Percentiles rank a stretch among this genome's conserved stretches.
phyloP scores from a whole-genome alignment of 2,329 filamentous ascomycete genomes.

The Periconia digitata region DNA sequence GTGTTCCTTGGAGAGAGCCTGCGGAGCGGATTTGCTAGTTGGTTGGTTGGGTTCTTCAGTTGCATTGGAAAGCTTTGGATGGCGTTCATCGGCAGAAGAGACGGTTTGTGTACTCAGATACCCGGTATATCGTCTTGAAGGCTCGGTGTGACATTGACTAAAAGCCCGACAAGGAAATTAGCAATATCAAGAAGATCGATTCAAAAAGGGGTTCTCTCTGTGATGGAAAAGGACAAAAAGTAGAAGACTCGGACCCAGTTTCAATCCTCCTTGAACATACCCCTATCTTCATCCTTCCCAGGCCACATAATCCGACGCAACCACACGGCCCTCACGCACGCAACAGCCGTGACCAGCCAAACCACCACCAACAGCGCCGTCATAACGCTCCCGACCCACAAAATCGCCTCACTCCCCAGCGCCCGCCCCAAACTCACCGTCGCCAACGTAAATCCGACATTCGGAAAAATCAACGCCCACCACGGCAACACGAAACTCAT shows the following conservation, averaged over 20 bases:
- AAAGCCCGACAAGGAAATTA: no score
- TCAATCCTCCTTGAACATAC: slow-evolving; percentile 16
- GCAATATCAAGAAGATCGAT: no score
- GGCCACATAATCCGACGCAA: slow-evolving; percentile 58
- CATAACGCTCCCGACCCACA: slow-evolving; percentile 57
- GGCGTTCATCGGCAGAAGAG: no score
- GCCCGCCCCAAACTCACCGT: slow-evolving; percentile 60
- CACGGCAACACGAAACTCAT: slow-evolving; percentile 43
- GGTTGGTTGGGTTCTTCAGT: not conserved
- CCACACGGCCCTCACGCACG: slow-evolving; percentile 54
- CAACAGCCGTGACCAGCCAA: slow-evolving; percentile 57
- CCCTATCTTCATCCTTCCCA: slow-evolving; percentile 45
- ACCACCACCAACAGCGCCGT: slow-evolving; percentile 57
- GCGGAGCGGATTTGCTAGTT: slow-evolving; percentile 38
- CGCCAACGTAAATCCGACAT: slow-evolving; percentile 63
- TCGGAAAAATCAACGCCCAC: slow-evolving; percentile 69
- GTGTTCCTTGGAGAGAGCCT: slow-evolving; percentile 76
- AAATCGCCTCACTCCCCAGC: slow-evolving; percentile 55
- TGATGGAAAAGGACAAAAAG: no score
- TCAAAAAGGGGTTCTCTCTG: no score
- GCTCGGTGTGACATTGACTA: no score
- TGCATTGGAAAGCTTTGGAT: not conserved
- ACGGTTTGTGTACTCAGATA: no score
- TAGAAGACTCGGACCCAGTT: not conserved
- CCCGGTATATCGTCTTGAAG: no score